A percentile compares a stretch with the other conserved stretches of the same genome.
These are phyloP conservation scores for Tardiomyces blankii DNA, from an alignment of 1,139 yeast species.

Conservation along the genomic window DNA sequence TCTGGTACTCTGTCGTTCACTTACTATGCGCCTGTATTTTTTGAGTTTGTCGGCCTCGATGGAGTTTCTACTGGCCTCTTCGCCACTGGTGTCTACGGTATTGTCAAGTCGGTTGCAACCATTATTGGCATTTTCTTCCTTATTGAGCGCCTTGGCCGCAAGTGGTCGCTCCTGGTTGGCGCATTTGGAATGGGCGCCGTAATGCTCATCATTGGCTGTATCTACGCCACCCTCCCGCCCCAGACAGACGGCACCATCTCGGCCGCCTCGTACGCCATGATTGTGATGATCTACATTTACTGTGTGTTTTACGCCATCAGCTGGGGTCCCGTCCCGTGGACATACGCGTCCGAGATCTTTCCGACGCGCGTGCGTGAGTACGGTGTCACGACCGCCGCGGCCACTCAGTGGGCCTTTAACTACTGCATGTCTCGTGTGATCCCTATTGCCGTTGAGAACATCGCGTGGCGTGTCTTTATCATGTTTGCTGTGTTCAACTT, in stretches of 20 bases:
- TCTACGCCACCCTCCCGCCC: conserved; percentile 26
- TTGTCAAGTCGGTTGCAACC: conserved; percentile 35
- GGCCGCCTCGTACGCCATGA: conserved; percentile 36
- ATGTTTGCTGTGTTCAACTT: conserved; percentile 11
- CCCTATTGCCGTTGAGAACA: conserved; percentile 7
- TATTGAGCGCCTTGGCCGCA: conserved; percentile 38
- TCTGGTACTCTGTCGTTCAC: conserved; percentile 13
- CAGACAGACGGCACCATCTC: conserved; percentile 7
- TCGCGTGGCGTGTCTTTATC: conserved; percentile 4
- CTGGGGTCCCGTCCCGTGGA: conserved; percentile 30
- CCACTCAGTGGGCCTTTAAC: conserved; percentile 36
- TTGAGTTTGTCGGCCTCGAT: conserved; percentile 13
- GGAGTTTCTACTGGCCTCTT: conserved; percentile 32
- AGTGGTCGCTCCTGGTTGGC: conserved; percentile 30
- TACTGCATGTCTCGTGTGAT: conserved; percentile 20
- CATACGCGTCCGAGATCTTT: conserved; percentile 42
- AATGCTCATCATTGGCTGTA: conserved; percentile 37
- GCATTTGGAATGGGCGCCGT: conserved; percentile 37
- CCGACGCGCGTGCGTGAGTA: conserved; percentile 38
- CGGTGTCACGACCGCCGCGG: conserved; percentile 41
- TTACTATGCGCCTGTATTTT: conserved; percentile 13
- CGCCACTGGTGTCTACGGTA: conserved; percentile 43
- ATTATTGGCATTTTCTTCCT: conserved; percentile 36
- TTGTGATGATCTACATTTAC: conserved; percentile 31
- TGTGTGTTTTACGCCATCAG: conserved; percentile 18